A percentile compares a stretch with the other conserved stretches of the same genome.
phyloP scores from a whole-genome alignment of 352 stramenopile species.

The Plasmopara viticola region DNA sequence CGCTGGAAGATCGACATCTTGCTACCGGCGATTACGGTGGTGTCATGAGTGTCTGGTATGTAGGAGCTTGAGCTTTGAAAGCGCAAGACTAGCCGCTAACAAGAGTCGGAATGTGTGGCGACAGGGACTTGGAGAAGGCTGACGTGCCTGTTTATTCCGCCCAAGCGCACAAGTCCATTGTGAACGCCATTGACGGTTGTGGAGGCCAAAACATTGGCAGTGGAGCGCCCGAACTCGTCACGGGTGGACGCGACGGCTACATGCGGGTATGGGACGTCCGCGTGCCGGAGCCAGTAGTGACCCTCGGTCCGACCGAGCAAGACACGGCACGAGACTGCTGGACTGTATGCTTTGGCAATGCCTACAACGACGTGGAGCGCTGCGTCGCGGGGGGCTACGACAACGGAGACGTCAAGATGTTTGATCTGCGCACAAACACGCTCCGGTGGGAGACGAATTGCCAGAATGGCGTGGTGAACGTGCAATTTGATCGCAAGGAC shows the following conservation, averaged over 20 bases:
- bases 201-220: conserved; percentile 85
- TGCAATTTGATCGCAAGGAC: conserved; percentile 94
- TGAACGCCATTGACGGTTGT: conserved; percentile 95
- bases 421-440: conserved; percentile 90
- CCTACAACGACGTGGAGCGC: conserved; percentile 90
- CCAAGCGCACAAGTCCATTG: conserved; percentile 89
- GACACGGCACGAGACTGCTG: conserved; percentile 90
- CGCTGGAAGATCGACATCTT: conserved; percentile 84
- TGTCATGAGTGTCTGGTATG: conserved; percentile 69
- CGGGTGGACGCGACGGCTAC: conserved; percentile 90
- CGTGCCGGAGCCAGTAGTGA: conserved; percentile 87
- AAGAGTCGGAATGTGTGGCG: conserved; percentile 1
- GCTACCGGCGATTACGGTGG: conserved; percentile 76
- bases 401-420: conserved; percentile 97
- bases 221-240: conserved; percentile 93
- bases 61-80: conserved; percentile 2
- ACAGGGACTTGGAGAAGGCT: conserved; percentile 77
- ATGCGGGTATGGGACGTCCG: conserved; percentile 95
- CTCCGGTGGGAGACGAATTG: conserved; percentile 95
- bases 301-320: conserved; percentile 83
- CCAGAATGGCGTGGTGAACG: conserved; percentile 93
- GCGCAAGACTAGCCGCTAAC: conserved; percentile 4
- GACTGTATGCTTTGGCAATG: conserved; percentile 94
- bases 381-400: conserved; percentile 92
- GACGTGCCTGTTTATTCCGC: conserved; percentile 80